Percentiles rank a stretch among this genome's conserved stretches.
phyloP scores from a whole-genome alignment of 805 yeast genomes.

The Myxozyma mucilagina region DNA sequence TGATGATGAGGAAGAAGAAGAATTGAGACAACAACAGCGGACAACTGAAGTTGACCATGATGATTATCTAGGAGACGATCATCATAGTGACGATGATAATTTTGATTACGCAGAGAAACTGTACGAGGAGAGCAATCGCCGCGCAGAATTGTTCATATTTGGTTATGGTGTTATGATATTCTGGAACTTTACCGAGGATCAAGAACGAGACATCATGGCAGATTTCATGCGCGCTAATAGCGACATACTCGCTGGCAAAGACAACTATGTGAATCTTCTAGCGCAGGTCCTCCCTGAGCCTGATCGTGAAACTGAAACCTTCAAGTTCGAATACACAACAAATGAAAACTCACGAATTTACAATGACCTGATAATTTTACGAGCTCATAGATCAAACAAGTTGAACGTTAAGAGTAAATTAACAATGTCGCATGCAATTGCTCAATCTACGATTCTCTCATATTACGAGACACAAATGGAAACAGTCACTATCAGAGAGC shows the following conservation, averaged over 20 bases:
- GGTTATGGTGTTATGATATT: slow-evolving; percentile 96
- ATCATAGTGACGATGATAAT: slow-evolving; percentile 4
- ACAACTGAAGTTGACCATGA: slow-evolving; percentile 5
- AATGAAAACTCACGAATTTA: slow-evolving; percentile 53
- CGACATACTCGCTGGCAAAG: too few species aligned
- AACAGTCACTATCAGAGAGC: slow-evolving; percentile 42
- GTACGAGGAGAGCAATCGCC: slow-evolving; percentile 34
- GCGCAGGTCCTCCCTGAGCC: slow-evolving; percentile 74
- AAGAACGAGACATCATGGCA: slow-evolving; percentile 90
- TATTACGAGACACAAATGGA: slow-evolving; percentile 91
- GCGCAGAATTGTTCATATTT: slow-evolving; percentile 82
- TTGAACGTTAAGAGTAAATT: slow-evolving; percentile 92
- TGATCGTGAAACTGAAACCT: slow-evolving; percentile 90
- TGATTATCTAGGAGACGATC: slow-evolving; percentile 8
- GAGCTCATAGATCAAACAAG: slow-evolving; percentile 45
- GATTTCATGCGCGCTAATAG: slow-evolving; percentile 73
- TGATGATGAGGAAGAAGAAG: slow-evolving; percentile 45
- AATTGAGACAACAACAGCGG: slow-evolving; percentile 39
- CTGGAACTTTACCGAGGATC: slow-evolving; percentile 92
- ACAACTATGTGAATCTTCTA: slow-evolving; percentile 38
- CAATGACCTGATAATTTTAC: slow-evolving; percentile 89
- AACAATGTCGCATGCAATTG: slow-evolving; percentile 93
- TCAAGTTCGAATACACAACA: slow-evolving; percentile 65
- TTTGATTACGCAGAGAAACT: slow-evolving; percentile 4
- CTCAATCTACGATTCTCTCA: slow-evolving; percentile 90